Conservation (phyloP, 371 early-diverging fungal species). For the Blastocladiella emersonii region DNA sequence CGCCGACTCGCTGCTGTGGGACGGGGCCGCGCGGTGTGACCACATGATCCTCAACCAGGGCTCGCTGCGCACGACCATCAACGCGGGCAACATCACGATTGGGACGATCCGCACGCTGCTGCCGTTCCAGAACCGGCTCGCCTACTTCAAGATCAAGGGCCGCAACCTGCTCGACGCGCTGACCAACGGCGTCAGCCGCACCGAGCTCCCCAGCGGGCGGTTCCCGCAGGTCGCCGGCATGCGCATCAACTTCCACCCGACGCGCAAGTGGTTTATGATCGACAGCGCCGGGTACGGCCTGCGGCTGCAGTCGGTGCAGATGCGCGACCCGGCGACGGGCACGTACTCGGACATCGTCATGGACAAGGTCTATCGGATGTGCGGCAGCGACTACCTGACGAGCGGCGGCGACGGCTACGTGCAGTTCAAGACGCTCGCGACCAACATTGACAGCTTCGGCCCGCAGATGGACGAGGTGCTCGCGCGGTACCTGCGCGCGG, state of each 20-base stretch:
- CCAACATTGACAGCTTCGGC: neutral
- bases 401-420: neutral
- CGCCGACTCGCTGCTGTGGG: neutral
- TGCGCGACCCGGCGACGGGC: neutral
- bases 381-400: neutral
- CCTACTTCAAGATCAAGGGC: slow-evolving; percentile 22
- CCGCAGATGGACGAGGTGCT: neutral
- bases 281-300: neutral
- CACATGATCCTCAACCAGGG: neutral
- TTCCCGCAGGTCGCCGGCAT: slow-evolving; percentile 46
- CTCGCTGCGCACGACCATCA: neutral
- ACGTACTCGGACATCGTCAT: neutral
- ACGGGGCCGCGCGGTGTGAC: neutral
- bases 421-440: neutral
- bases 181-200: slow-evolving; percentile 42
- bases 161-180: slow-evolving; percentile 37
- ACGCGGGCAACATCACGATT: neutral
- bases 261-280: neutral
- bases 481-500: neutral
- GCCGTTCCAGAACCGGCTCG: neutral
- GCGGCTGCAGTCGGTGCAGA: neutral
- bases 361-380: neutral
- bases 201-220: slow-evolving; percentile 45
- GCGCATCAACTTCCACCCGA: slow-evolving; percentile 36
- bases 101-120: neutral